These are phyloP conservation scores for Silene coronaria DNA, from an alignment of 179 eudicot species.

Conservation along the genomic window DNA sequence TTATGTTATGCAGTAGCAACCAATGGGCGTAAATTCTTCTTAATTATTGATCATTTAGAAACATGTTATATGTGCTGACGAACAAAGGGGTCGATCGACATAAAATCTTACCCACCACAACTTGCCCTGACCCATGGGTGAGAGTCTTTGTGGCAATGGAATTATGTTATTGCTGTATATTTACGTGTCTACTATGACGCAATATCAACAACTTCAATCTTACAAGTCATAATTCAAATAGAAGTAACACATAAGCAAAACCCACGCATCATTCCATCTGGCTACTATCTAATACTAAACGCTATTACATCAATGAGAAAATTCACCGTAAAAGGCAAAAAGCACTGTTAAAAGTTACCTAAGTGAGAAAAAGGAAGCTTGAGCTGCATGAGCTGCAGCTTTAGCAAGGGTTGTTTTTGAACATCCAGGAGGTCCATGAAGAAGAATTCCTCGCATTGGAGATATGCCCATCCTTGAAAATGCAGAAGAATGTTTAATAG, in stretches of 20 bases:
- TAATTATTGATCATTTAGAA: too few relatives aligned
- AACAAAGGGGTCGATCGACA: too few relatives aligned
- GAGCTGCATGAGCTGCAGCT: conserved; percentile 95
- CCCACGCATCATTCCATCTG: background rate
- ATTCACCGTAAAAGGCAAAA: background rate
- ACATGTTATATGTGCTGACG: too few relatives aligned
- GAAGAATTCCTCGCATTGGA: conserved; percentile 80
- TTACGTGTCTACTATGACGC: background rate
- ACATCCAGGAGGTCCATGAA: conserved; percentile 99
- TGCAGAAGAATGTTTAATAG: conserved; percentile 66
- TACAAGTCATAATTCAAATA: too few relatives aligned
- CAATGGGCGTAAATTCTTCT: too few relatives aligned
- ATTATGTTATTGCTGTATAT: too few relatives aligned
- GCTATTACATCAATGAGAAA: background rate
- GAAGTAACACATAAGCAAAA: background rate
- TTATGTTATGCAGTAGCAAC: too few relatives aligned
- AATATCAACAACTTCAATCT: background rate
- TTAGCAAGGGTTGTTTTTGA: conserved; percentile 96
- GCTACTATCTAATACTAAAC: background rate
- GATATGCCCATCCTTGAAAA: conserved; percentile 75
- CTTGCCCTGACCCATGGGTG: too few relatives aligned
- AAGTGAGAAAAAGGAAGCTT: conserved; percentile 84
- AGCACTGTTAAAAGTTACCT: conserved; percentile 40
- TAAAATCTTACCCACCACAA: too few relatives aligned
- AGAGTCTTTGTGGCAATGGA: too few relatives aligned